A percentile compares a stretch with the other conserved stretches of the same genome.
phyloP scores from a whole-genome alignment of 1,284 basidiomycete species.

The Leccinum pachyderme region DNA sequence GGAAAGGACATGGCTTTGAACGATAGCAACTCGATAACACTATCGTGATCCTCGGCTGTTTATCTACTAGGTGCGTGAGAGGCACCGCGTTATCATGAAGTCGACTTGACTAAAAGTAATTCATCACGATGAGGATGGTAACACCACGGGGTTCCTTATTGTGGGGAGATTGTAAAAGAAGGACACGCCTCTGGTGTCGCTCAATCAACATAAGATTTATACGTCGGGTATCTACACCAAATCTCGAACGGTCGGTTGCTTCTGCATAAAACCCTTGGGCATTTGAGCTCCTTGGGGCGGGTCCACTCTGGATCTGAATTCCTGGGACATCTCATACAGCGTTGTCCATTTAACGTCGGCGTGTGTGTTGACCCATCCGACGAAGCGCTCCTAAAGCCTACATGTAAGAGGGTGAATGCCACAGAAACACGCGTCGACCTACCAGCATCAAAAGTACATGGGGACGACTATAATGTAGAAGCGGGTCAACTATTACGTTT shows the following conservation, averaged over 20 bases:
- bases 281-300: constrained; percentile 41
- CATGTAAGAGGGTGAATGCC: not conserved
- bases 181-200: not conserved
- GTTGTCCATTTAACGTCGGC: constrained; percentile 73
- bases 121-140: not conserved
- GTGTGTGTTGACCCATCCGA: constrained; percentile 76
- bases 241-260: constrained; percentile 1
- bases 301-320: constrained; percentile 45
- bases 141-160: constrained; percentile 5
- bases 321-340: constrained; percentile 63
- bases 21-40: not conserved
- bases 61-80: constrained; percentile 16
- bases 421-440: constrained; percentile 17
- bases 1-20: constrained; percentile 6
- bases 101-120: constrained; percentile 1
- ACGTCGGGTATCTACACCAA: constrained; percentile 11
- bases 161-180: not conserved
- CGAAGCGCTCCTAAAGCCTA: constrained; percentile 61
- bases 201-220: not conserved
- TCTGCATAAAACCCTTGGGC: constrained; percentile 39
- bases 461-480: constrained; percentile 35
- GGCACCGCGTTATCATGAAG: constrained; percentile 3
- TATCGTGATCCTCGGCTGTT: not conserved
- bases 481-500: not conserved
- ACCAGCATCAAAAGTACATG: constrained; percentile 75